Conservation (phyloP, 108 stramenopile genomes). For the Mediolabrus comicus region DNA sequence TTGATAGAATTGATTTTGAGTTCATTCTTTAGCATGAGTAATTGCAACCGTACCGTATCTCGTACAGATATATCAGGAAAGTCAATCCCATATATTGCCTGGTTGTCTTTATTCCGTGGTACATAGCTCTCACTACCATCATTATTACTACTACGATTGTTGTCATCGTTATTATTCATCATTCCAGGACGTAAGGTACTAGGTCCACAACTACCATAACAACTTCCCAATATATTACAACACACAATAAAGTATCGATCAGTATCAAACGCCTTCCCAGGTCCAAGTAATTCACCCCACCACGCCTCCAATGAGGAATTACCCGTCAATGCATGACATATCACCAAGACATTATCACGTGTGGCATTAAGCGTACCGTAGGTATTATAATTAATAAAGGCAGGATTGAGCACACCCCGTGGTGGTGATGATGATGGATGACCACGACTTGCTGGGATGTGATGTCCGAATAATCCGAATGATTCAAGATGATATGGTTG, state of each 20-base stretch:
- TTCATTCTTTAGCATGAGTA: slow-evolving; percentile 72
- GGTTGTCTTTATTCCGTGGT: slow-evolving; percentile 24
- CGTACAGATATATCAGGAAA: slow-evolving; percentile 90
- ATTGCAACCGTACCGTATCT: slow-evolving; percentile 86
- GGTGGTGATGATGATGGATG: slow-evolving; percentile 13
- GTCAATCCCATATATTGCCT: slow-evolving; percentile 65
- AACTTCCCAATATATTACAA: slow-evolving; percentile 88
- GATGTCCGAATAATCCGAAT: slow-evolving; percentile 37
- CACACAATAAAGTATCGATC: slow-evolving; percentile 90
- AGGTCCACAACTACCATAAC: slow-evolving; percentile 86
- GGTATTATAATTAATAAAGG: slow-evolving; percentile 88
- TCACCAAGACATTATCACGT: slow-evolving; percentile 87
- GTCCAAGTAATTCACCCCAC: slow-evolving; percentile 92
- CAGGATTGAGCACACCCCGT: slow-evolving; percentile 63
- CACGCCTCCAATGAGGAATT: slow-evolving; percentile 90
- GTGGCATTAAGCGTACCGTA: slow-evolving; percentile 82
- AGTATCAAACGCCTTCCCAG: slow-evolving; percentile 89
- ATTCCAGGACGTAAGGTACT: slow-evolving; percentile 56
- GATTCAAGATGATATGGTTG: slow-evolving; percentile 68
- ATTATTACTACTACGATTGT: neutral
- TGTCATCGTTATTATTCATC: slow-evolving; percentile 14
- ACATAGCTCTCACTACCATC: neutral
- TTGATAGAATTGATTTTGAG: slow-evolving; percentile 73
- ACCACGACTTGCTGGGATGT: neutral
- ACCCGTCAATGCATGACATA: slow-evolving; percentile 95